Evolutionary conservation across 306 rosid species (phyloP).

Genomic region (Quercus mongolica): DNA sequence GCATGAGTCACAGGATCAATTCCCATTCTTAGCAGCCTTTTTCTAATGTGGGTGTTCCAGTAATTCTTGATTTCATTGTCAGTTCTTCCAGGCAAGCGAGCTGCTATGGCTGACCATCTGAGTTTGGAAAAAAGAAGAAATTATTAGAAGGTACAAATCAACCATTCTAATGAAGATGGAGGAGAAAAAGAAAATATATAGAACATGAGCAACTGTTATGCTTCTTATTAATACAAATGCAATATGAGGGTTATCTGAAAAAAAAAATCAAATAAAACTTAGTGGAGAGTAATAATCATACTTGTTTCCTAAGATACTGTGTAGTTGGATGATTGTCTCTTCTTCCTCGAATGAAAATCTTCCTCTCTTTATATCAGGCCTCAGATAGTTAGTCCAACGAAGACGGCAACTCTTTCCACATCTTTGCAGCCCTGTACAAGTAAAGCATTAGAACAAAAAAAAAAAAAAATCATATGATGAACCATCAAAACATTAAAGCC

Average conservation of each 20-base stretch:
- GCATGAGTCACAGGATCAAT: slow-evolving; percentile 90
- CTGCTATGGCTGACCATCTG: slow-evolving; percentile 96
- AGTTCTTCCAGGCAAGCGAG: slow-evolving; percentile 84
- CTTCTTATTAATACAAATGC: background rate
- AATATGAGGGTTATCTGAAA: background rate
- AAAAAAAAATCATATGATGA: background rate
- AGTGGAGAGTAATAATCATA: slow-evolving; percentile 22
- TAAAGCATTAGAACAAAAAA: background rate
- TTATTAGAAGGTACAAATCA: background rate
- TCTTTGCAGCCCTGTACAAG: slow-evolving; percentile 57
- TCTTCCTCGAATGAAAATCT: slow-evolving; percentile 95
- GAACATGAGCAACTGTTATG: background rate
- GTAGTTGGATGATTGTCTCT: slow-evolving; percentile 83
- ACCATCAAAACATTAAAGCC: background rate
- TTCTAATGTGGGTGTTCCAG: slow-evolving; percentile 90
- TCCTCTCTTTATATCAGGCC: slow-evolving; percentile 95
- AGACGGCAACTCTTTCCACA: slow-evolving; percentile 98
- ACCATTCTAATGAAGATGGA: background rate
- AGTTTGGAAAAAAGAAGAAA: background rate
- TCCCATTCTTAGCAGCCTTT: slow-evolving; percentile 75
- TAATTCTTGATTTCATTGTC: slow-evolving; percentile 93
- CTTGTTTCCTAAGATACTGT: slow-evolving; percentile 88
- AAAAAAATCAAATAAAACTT: background rate
- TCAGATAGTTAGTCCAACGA: slow-evolving; percentile 87
- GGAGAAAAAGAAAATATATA: background rate